A percentile compares a stretch with the other conserved stretches of the same genome.
Conservation (phyloP, 2,329 filamentous ascomycete species). For the Talaromyces islandicus region DNA sequence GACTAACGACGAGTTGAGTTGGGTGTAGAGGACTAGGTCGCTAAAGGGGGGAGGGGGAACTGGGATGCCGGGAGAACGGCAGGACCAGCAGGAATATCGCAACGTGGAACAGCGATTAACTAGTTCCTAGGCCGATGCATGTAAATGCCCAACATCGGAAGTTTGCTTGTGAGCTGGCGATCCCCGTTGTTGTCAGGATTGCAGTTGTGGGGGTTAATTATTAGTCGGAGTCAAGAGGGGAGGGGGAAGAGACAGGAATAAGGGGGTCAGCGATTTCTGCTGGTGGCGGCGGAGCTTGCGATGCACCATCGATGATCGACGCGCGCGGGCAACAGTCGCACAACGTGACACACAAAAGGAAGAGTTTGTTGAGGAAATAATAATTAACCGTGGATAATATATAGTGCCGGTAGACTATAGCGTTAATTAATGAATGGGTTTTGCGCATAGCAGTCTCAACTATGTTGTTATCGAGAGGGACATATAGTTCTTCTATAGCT, state of each 20-base stretch:
- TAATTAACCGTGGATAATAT: not conserved
- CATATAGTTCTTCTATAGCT: not conserved
- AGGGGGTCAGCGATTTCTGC: not conserved
- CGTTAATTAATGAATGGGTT: not conserved
- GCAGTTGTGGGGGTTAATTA: not conserved
- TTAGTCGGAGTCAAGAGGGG: not conserved
- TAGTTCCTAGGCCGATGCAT: not conserved
- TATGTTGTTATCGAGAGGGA: not conserved
- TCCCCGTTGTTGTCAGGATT: not conserved
- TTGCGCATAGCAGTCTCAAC: not conserved
- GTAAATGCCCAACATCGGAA: not conserved
- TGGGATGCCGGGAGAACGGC: not conserved
- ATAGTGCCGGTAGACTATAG: not conserved
- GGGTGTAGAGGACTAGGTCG: too few species aligned
- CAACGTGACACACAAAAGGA: not conserved
- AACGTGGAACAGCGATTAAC: not conserved
- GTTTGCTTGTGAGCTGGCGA: not conserved
- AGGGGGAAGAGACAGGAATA: not conserved
- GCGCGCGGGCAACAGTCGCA: not conserved
- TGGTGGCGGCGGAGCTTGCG: not conserved
- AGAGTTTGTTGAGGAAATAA: not conserved
- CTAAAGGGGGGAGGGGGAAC: not conserved
- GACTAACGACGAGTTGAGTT: not conserved
- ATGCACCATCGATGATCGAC: not conserved
- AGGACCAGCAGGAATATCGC: not conserved